A percentile compares a stretch with the other conserved stretches of the same genome.
These are phyloP conservation scores for Russula earlei DNA, from an alignment of 768 basidiomycete species.

Conservation along the genomic window DNA sequence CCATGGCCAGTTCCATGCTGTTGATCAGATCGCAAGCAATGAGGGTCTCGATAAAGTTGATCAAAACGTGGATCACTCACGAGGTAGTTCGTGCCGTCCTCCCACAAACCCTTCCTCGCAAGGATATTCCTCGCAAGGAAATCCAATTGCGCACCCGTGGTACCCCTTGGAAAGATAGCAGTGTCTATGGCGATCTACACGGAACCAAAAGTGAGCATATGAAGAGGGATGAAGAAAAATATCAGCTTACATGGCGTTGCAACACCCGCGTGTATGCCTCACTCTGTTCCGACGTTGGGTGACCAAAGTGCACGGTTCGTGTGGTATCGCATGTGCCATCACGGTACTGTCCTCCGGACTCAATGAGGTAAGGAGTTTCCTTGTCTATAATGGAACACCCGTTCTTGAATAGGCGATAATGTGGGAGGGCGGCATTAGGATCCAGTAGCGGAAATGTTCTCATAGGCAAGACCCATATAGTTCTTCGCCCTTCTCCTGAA, in stretches of 20 bases:
- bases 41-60: background rate
- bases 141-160: too few relatives aligned
- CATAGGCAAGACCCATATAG: too few relatives aligned
- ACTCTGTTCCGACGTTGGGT: conserved; percentile 72
- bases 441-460: too few relatives aligned
- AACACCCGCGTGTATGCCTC: conserved; percentile 92
- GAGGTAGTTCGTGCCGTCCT: too few relatives aligned
- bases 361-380: conserved; percentile 82
- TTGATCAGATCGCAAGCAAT: conserved; percentile 5
- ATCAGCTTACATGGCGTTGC: conserved; percentile 80
- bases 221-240: conserved; percentile 21
- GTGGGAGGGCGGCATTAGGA: too few relatives aligned
- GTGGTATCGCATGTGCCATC: too few relatives aligned
- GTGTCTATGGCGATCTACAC: conserved; percentile 81
- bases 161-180: conserved; percentile 86
- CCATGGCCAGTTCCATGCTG: conserved; percentile 92
- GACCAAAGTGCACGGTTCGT: too few relatives aligned
- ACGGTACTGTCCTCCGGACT: conserved; percentile 82
- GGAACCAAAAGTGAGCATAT: conserved; percentile 17
- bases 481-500: too few relatives aligned
- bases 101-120: too few relatives aligned
- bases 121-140: too few relatives aligned
- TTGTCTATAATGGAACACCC: conserved; percentile 65
- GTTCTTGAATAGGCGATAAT: too few relatives aligned
- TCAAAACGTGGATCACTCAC: too few relatives aligned